Evolutionary conservation across 2,329 filamentous ascomycete genomes (phyloP).

Genomic region (Scedosporium dehoogii): DNA sequence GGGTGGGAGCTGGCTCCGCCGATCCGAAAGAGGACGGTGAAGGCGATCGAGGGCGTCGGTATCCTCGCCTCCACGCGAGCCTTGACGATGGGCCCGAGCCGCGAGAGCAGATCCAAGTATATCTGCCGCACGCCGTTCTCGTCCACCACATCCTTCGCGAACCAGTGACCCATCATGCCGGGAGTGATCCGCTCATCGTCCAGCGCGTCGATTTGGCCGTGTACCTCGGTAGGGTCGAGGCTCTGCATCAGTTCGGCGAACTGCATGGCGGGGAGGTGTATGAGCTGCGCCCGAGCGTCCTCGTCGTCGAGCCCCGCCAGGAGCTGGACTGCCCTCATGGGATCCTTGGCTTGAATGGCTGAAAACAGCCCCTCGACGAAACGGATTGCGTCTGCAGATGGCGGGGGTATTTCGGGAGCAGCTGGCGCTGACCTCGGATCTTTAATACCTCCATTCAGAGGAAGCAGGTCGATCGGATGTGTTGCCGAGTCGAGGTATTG

Average conservation of each 20-base stretch:
- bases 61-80: conserved; percentile 15
- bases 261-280: conserved; percentile 37
- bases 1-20: conserved; percentile 35
- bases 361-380: neutral
- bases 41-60: conserved; percentile 30
- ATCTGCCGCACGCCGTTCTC: conserved; percentile 33
- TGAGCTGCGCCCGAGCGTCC: conserved; percentile 19
- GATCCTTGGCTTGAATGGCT: neutral
- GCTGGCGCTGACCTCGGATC: no score
- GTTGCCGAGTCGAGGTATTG: no score
- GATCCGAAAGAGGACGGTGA: conserved; percentile 32
- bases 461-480: no score
- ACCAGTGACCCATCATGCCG: neutral
- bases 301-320: neutral
- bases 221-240: conserved; percentile 46
- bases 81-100: neutral
- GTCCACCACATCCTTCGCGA: conserved; percentile 26
- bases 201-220: conserved; percentile 34
- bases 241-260: conserved; percentile 55
- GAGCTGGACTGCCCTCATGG: neutral
- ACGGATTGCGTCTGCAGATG: neutral
- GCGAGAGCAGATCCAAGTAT: conserved; percentile 24
- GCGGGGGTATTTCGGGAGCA: no score
- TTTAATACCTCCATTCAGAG: no score
- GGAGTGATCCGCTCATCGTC: conserved; percentile 20